Conservation (phyloP, 1,139 yeast species). For the Pichia inconspicua region DNA sequence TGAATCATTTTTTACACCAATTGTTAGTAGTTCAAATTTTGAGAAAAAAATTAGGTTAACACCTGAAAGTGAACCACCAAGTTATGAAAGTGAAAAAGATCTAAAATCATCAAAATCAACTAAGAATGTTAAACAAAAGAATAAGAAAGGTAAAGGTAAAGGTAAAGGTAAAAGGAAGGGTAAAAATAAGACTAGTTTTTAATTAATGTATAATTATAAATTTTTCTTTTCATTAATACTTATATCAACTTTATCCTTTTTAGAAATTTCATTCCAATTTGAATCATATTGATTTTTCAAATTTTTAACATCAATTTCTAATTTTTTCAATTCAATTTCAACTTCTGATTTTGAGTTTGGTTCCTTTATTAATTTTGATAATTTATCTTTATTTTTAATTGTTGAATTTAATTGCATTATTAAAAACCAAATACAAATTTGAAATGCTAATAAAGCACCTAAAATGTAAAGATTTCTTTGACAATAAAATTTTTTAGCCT, state of each 20-base stretch:
- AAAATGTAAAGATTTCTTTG: conserved; percentile 66
- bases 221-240: background rate
- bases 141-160: background rate
- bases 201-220: background rate
- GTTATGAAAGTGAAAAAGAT: conserved; percentile 18
- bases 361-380: background rate
- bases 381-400: conserved; percentile 45
- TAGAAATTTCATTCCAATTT: conserved; percentile 46
- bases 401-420: conserved; percentile 48
- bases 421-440: conserved; percentile 51
- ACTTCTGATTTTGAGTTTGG: background rate
- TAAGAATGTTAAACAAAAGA: background rate
- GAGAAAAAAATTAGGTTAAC: conserved; percentile 3
- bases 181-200: background rate
- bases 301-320: conserved; percentile 40
- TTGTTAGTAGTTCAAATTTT: conserved; percentile 5
- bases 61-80: conserved; percentile 22
- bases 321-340: conserved; percentile 35
- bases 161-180: background rate
- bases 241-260: conserved; percentile 17
- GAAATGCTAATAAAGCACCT: conserved; percentile 61
- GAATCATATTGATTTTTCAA: conserved; percentile 49
- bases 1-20: conserved; percentile 54
- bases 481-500: conserved; percentile 45
- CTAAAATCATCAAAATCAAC: background rate